Evolutionary conservation across 2,329 filamentous ascomycete genomes (phyloP).

Genomic region (Cercospora sojina): DNA sequence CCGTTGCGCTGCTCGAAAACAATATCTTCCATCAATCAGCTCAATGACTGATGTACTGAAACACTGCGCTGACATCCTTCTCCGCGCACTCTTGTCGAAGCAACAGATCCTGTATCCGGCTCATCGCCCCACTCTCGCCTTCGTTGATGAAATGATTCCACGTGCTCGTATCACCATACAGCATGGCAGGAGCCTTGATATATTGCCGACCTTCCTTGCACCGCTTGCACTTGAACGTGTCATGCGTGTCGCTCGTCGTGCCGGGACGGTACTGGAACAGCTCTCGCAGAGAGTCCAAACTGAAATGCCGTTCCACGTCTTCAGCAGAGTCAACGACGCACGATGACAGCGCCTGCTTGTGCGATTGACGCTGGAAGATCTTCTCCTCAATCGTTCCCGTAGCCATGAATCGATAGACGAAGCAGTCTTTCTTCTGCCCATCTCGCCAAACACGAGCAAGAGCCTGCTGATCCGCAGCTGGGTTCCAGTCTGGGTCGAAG

Average conservation of each 20-base stretch:
- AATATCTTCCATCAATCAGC: background rate
- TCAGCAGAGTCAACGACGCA: constrained; percentile 96
- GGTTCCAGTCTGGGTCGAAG: constrained; percentile 95
- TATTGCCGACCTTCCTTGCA: constrained; percentile 79
- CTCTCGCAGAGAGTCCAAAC: constrained; percentile 83
- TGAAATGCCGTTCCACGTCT: constrained; percentile 96
- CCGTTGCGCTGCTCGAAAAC: background rate
- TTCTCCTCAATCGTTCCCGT: constrained; percentile 99
- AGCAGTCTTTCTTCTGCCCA: constrained; percentile 98
- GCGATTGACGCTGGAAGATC: constrained; percentile 96
- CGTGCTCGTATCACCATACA: constrained; percentile 97
- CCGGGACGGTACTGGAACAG: constrained; percentile 87
- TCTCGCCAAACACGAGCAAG: constrained; percentile 98
- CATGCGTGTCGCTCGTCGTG: constrained; percentile 90
- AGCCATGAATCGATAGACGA: constrained; percentile 98
- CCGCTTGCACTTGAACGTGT: constrained; percentile 97
- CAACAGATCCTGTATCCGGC: constrained; percentile 84
- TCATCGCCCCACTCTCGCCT: constrained; percentile 60
- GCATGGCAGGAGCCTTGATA: constrained; percentile 88
- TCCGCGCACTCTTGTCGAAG: constrained; percentile 80
- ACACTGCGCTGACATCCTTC: constrained; percentile 84
- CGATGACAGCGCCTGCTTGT: constrained; percentile 94
- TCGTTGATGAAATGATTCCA: constrained; percentile 97
- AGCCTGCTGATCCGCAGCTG: constrained; percentile 94
- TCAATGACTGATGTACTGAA: constrained; percentile 95